Conservation (phyloP, 108 stramenopile genomes). For the Cylindrotheca fusiformis region DNA sequence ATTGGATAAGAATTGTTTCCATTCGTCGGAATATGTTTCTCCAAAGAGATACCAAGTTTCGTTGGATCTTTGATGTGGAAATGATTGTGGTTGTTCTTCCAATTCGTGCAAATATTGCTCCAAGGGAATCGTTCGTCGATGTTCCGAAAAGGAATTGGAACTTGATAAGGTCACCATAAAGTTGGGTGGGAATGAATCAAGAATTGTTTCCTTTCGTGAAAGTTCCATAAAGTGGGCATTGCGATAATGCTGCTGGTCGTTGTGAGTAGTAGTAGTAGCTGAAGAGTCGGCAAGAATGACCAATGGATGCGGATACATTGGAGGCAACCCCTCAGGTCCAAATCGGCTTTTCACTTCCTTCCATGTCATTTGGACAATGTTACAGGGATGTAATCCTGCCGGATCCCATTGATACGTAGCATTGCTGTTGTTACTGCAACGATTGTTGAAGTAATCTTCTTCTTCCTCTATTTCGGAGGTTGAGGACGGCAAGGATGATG, state of each 20-base stretch:
- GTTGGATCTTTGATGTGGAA: slow-evolving; percentile 60
- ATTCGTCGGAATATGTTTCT: slow-evolving; percentile 71
- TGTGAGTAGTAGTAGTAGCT: background rate
- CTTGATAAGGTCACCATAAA: slow-evolving; percentile 78
- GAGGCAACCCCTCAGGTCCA: slow-evolving; percentile 44
- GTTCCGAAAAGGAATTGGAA: slow-evolving; percentile 74
- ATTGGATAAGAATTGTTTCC: slow-evolving; percentile 46
- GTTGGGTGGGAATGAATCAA: slow-evolving; percentile 41
- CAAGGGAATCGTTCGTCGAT: slow-evolving; percentile 61
- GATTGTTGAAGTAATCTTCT: no score
- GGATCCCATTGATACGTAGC: slow-evolving; percentile 73
- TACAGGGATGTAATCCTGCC: slow-evolving; percentile 59
- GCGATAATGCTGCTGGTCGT: slow-evolving; percentile 6
- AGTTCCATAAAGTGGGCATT: slow-evolving; percentile 48
- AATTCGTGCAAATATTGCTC: slow-evolving; percentile 62
- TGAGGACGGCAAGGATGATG: no score
- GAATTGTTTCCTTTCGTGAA: slow-evolving; percentile 45
- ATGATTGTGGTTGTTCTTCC: slow-evolving; percentile 24
- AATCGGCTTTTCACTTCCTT: slow-evolving; percentile 34
- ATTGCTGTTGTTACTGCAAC: no score
- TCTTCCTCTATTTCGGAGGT: no score
- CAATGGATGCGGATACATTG: slow-evolving; percentile 52
- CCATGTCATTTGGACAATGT: slow-evolving; percentile 43
- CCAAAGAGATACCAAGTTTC: slow-evolving; percentile 90
- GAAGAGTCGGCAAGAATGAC: slow-evolving; percentile 36